Conservation (phyloP, 2,329 filamentous ascomycete genomes). For the Didymella glomerata region DNA sequence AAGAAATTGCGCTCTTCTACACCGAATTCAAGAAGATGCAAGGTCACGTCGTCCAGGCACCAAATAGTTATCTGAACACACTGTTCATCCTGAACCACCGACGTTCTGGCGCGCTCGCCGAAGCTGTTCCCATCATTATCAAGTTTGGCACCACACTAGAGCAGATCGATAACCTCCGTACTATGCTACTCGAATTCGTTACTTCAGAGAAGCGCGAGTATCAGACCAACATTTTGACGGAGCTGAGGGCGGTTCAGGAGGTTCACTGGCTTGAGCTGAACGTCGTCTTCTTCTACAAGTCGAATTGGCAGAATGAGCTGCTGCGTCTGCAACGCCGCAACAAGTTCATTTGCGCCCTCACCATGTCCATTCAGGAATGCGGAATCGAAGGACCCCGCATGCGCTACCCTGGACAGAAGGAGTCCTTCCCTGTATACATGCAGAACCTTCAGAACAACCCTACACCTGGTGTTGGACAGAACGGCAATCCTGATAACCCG, state of each 20-base stretch:
- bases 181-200: constrained; percentile 83
- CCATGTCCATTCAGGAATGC: constrained; percentile 82
- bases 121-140: constrained; percentile 83
- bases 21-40: constrained; percentile 99
- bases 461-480: constrained; percentile 53
- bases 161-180: constrained; percentile 82
- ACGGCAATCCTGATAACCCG: constrained; percentile 57
- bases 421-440: constrained; percentile 72
- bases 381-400: constrained; percentile 85
- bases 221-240: constrained; percentile 84
- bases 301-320: constrained; percentile 94
- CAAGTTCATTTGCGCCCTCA: constrained; percentile 91
- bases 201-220: constrained; percentile 87
- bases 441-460: constrained; percentile 60
- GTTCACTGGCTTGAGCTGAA: constrained; percentile 88
- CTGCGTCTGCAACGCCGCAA: constrained; percentile 89
- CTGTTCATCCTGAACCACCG: constrained; percentile 96
- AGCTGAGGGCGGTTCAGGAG: constrained; percentile 80
- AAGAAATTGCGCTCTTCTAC: constrained; percentile 89
- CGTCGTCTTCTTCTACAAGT: constrained; percentile 97
- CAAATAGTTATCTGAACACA: constrained; percentile 91
- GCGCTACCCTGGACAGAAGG: constrained; percentile 73
- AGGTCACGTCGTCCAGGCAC: constrained; percentile 93
- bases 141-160: constrained; percentile 87
- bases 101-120: constrained; percentile 85